Evolutionary conservation across 2,329 filamentous ascomycete genomes (phyloP), one percentile per base, ranked within the genome.

Genomic region (Alternaria sp.): DNA sequence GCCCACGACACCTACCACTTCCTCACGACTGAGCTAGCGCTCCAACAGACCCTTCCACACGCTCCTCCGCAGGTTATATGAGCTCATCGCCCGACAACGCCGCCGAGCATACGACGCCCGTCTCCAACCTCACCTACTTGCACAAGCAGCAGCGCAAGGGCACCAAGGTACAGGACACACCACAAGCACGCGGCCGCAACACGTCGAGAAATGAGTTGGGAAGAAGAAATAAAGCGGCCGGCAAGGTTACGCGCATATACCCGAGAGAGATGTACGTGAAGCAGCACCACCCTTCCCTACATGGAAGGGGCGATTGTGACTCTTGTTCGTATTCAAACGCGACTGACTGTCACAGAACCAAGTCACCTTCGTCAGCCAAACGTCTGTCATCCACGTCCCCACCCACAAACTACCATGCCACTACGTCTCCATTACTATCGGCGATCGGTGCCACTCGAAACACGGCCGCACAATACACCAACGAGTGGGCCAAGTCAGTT

Each of bases 401-500:
- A 8, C 67, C 75, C 18, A 68, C 69, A 46, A 63, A 71, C 55
- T 78, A 79, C 67, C 78, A 79, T 77, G 78, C 77, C 21, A 77
- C 77, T 51, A 78, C 77, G 28, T 80, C 79, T 18, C 79, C 79
- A 18, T 74, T 80, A 41, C 71, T 80, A 56, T 77, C 78, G 66
- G 79, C 78, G 59, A 71, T 81, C 60, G 77, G 78, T 63, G 76
- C 78, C 66, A 79, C 77, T 43, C 75, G 78, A 63, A 73, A 67
- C 45, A 71, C 77, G 18, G 75, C 78, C 44, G 74, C 77, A 12
- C 78, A 80, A 30, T 79, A 80, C 67, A 80, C 79, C 43, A 80
- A 77, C 69, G 82, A 84, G 77, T 84, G 83, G 82, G 81, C 82
- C 60, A 83, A 81, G 78, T 82, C 76, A 30, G 77, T 79, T 45